A percentile compares a stretch with the other conserved stretches of the same genome.
phyloP scores from a whole-genome alignment of 805 yeast species.

The Candida pseudofarinosa region DNA sequence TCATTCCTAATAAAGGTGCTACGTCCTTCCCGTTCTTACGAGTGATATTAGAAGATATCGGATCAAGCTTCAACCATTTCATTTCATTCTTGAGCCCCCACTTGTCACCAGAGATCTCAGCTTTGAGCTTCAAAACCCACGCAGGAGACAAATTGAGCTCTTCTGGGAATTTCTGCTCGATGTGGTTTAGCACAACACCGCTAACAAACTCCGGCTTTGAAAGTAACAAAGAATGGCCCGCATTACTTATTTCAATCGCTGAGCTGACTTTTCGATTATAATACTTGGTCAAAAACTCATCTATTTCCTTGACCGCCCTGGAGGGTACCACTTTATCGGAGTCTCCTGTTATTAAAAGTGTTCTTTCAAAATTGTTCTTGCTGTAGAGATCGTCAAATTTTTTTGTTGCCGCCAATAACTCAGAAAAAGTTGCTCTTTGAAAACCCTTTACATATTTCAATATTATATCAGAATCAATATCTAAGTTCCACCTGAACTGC shows the following conservation, averaged over 20 bases:
- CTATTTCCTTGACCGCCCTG: conserved; percentile 25
- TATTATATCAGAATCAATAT: conserved; percentile 51
- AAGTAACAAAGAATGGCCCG: conserved; percentile 64
- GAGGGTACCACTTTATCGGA: conserved; percentile 56
- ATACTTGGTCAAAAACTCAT: conserved; percentile 18
- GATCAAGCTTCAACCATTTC: conserved; percentile 60
- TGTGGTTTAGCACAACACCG: conserved; percentile 57
- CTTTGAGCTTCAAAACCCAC: conserved; percentile 66
- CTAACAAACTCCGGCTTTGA: conserved; percentile 62
- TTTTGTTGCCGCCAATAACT: conserved; percentile 38
- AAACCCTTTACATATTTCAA: conserved; percentile 53
- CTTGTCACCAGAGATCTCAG: conserved; percentile 61
- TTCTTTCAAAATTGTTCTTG: conserved; percentile 36
- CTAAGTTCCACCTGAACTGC: conserved; percentile 71
- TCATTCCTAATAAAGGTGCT: conserved; percentile 64
- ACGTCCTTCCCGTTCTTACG: conserved; percentile 25
- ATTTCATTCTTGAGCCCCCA: conserved; percentile 77
- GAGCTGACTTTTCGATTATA: conserved; percentile 26
- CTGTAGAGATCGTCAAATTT: conserved; percentile 31
- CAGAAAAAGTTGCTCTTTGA: conserved; percentile 36
- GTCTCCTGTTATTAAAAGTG: conserved; percentile 56
- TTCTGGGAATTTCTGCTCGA: conserved; percentile 45
- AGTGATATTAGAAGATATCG: conserved; percentile 45
- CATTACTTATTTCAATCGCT: conserved; percentile 38
- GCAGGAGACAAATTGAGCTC: conserved; percentile 56